Evolutionary conservation across 1,139 yeast species (phyloP).

Genomic region (Pichia sp.): DNA sequence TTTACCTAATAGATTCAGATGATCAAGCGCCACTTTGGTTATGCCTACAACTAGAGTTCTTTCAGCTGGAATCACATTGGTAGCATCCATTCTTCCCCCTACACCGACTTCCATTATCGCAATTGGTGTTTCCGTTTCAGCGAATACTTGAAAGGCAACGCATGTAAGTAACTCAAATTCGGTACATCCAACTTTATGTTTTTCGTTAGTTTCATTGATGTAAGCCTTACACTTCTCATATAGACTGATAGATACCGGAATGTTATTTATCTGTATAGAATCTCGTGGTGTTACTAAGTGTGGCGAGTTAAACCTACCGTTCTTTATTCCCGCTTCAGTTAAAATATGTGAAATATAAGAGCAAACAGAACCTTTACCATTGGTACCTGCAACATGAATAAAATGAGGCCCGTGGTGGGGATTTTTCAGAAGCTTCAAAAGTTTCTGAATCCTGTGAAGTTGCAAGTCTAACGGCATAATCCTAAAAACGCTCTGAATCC

Average conservation of each 20-base stretch:
- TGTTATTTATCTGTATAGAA: constrained; percentile 60
- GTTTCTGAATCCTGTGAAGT: constrained; percentile 27
- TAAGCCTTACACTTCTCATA: constrained; percentile 40
- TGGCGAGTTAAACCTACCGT: constrained; percentile 86
- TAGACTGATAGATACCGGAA: constrained; percentile 40
- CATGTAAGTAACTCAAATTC: constrained; percentile 85
- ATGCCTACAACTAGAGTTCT: constrained; percentile 60
- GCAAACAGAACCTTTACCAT: constrained; percentile 90
- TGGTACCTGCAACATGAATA: constrained; percentile 87
- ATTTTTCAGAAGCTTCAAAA: constrained; percentile 11
- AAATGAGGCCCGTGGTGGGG: constrained; percentile 45
- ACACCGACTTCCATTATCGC: constrained; percentile 88
- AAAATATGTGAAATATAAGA: constrained; percentile 66
- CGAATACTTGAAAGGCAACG: constrained; percentile 72
- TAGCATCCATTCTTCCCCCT: constrained; percentile 85
- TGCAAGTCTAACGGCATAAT: constrained; percentile 57
- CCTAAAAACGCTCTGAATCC: too few relatives aligned
- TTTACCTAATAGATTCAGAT: constrained; percentile 65
- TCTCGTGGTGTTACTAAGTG: constrained; percentile 71
- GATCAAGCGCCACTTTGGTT: constrained; percentile 82
- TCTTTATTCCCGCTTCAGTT: constrained; percentile 38
- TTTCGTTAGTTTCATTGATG: constrained; percentile 33
- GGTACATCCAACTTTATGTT: constrained; percentile 54
- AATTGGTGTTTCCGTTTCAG: constrained; percentile 48
- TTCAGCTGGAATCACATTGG: constrained; percentile 47